These are phyloP conservation scores for Taphrina pruni DNA, from an alignment of 1,139 yeast species.

Conservation along the genomic window DNA sequence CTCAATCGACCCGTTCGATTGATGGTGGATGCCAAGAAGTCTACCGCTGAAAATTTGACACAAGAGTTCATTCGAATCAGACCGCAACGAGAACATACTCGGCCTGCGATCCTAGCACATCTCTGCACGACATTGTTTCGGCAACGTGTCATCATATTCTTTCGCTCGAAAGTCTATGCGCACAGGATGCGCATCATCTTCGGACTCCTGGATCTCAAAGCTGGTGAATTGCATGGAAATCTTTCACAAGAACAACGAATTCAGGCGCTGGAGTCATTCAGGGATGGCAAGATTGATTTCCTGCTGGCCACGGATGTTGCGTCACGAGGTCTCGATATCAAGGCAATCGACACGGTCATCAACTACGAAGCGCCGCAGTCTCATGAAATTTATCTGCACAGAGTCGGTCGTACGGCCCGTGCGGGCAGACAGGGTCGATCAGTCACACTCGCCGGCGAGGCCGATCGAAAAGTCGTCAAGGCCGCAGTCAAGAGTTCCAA, in stretches of 20 bases:
- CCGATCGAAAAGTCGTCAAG: constrained; percentile 87
- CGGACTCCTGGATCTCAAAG: constrained; percentile 84
- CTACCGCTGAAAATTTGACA: constrained; percentile 81
- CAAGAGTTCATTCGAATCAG: constrained; percentile 95
- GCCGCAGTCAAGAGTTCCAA: constrained; percentile 76
- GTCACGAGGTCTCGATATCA: constrained; percentile 98
- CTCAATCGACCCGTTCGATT: constrained; percentile 88
- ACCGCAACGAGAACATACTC: constrained; percentile 74
- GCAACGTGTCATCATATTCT: constrained; percentile 83
- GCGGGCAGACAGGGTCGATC: constrained; percentile 97
- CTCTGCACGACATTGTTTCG: constrained; percentile 64
- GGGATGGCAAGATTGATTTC: constrained; percentile 79
- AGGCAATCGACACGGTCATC: constrained; percentile 90
- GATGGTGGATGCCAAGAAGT: constrained; percentile 95
- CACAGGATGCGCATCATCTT: constrained; percentile 83
- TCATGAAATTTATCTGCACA: constrained; percentile 87
- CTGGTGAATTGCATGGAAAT: constrained; percentile 93
- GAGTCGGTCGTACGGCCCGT: constrained; percentile 99
- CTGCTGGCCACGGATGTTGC: constrained; percentile 96
- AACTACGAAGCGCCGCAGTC: constrained; percentile 96
- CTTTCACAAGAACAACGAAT: constrained; percentile 94
- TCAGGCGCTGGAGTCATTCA: constrained; percentile 79
- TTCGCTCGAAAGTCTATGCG: constrained; percentile 86
- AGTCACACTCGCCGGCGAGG: constrained; percentile 91
- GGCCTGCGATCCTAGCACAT: constrained; percentile 70